phyloP scores from a whole-genome alignment of 352 stramenopile species.

The Globisporangium viniferum region DNA sequence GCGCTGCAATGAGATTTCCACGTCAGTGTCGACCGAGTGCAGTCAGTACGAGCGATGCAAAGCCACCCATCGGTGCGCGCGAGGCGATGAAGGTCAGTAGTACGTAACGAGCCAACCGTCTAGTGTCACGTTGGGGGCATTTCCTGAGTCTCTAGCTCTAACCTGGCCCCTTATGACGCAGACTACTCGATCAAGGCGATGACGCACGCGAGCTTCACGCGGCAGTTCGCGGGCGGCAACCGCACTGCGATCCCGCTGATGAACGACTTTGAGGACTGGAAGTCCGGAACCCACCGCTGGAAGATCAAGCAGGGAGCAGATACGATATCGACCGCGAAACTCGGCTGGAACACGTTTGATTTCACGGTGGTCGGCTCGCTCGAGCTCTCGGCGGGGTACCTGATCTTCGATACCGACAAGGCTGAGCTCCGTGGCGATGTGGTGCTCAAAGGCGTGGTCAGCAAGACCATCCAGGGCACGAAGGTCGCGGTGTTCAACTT shows the following conservation, averaged over 20 bases:
- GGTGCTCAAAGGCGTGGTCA: conserved; percentile 52
- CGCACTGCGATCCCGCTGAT: conserved; percentile 74
- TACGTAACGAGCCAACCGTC: too few species aligned
- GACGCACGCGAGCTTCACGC: conserved; percentile 65
- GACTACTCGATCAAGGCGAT: conserved; percentile 85
- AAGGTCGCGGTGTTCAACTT: conserved; percentile 96
- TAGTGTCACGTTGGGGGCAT: too few species aligned
- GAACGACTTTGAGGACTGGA: conserved; percentile 97
- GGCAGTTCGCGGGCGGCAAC: conserved; percentile 79
- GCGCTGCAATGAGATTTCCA: conserved; percentile 55
- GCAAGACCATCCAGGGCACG: conserved; percentile 65
- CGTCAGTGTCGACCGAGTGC: conserved; percentile 24
- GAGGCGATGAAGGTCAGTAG: conserved; percentile 70
- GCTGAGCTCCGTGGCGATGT: conserved; percentile 56
- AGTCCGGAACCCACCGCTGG: conserved; percentile 81
- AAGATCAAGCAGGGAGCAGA: conserved; percentile 25
- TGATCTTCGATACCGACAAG: conserved; percentile 75
- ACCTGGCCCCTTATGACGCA: background rate
- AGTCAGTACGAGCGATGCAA: conserved; percentile 93
- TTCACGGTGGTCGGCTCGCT: conserved; percentile 76
- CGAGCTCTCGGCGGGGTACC: conserved; percentile 65
- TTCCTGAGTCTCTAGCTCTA: background rate
- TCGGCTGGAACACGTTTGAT: conserved; percentile 61
- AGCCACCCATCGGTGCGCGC: conserved; percentile 90
- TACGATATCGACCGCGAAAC: conserved; percentile 14